phyloP scores from a whole-genome alignment of 2,329 filamentous ascomycete genomes.

The Clonostachys rhizophaga region DNA sequence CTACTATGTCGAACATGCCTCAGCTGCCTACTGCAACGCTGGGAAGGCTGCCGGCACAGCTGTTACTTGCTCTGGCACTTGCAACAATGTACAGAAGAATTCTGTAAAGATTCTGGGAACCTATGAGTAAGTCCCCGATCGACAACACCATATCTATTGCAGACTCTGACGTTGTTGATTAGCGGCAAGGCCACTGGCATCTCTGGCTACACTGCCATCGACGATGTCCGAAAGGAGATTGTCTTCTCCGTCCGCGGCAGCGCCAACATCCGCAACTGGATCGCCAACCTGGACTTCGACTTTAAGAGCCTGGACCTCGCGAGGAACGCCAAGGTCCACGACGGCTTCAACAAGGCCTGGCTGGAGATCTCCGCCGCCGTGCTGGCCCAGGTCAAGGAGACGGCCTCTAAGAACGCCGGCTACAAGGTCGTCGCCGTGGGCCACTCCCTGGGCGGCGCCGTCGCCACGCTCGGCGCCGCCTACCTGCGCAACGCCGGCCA shows the following conservation, averaged over 20 bases:
- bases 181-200: slow-evolving; percentile 38
- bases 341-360: slow-evolving; percentile 58
- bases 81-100: slow-evolving; percentile 35
- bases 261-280: slow-evolving; percentile 54
- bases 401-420: slow-evolving; percentile 37
- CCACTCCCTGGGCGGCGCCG: slow-evolving; percentile 64
- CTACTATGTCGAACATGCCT: slow-evolving; percentile 47
- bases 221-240: slow-evolving; percentile 43
- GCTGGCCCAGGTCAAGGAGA: slow-evolving; percentile 34
- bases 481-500: slow-evolving; percentile 45
- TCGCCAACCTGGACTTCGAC: slow-evolving; percentile 42
- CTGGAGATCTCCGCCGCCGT: slow-evolving; percentile 40
- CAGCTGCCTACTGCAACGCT: slow-evolving; percentile 49
- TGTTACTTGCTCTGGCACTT: slow-evolving; percentile 38
- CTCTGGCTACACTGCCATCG: slow-evolving; percentile 45
- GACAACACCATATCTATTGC: neutral
- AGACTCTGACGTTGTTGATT: neutral
- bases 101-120: slow-evolving; percentile 35
- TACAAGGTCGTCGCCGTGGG: slow-evolving; percentile 57
- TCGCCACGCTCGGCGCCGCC: slow-evolving; percentile 55
- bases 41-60: slow-evolving; percentile 25
- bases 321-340: slow-evolving; percentile 44
- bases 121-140: slow-evolving; percentile 25
- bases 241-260: slow-evolving; percentile 59
- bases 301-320: slow-evolving; percentile 18